phyloP scores from a whole-genome alignment of 2,329 filamentous ascomycete species.

The Fusarium sp. region DNA sequence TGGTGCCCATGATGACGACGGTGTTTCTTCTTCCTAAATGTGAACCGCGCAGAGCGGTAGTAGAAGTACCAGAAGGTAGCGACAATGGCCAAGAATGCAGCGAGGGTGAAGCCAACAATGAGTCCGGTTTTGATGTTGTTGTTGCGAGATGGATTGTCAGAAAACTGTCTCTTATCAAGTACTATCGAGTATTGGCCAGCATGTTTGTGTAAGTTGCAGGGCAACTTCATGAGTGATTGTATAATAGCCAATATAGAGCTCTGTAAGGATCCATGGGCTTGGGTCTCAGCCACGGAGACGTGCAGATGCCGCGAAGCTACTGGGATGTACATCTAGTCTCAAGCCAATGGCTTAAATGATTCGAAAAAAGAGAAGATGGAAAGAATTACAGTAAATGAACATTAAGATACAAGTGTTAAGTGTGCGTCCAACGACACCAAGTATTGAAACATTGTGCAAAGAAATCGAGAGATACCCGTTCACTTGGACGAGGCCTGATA shows the following conservation, averaged over 20 bases:
- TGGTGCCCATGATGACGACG: slow-evolving; percentile 11
- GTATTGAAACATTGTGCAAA: slow-evolving; percentile 23
- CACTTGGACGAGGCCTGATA: slow-evolving; percentile 24
- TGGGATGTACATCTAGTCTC: slow-evolving; percentile 52
- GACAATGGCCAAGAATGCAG: slow-evolving; percentile 55
- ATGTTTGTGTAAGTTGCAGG: slow-evolving; percentile 1
- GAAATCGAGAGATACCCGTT: slow-evolving; percentile 12
- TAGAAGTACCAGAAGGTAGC: slow-evolving; percentile 57
- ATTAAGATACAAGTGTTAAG: slow-evolving; percentile 34
- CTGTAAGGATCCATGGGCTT: slow-evolving; percentile 19
- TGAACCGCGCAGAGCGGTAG: slow-evolving; percentile 54
- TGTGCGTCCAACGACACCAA: slow-evolving; percentile 30
- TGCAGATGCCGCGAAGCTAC: slow-evolving; percentile 25
- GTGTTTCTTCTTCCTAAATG: slow-evolving; percentile 46
- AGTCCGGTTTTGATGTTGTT: slow-evolving; percentile 59
- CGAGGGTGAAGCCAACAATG: slow-evolving; percentile 57
- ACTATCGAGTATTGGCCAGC: background rate
- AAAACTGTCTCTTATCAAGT: slow-evolving; percentile 46
- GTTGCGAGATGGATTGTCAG: slow-evolving; percentile 47
- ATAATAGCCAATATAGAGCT: slow-evolving; percentile 1
- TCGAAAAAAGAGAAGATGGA: slow-evolving; percentile 2
- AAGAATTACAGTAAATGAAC: background rate
- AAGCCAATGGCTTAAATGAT: slow-evolving; percentile 3
- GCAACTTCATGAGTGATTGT: slow-evolving; percentile 17
- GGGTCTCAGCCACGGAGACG: slow-evolving; percentile 25